phyloP scores from a whole-genome alignment of 805 yeast species.

The Candida sanyiensis region DNA sequence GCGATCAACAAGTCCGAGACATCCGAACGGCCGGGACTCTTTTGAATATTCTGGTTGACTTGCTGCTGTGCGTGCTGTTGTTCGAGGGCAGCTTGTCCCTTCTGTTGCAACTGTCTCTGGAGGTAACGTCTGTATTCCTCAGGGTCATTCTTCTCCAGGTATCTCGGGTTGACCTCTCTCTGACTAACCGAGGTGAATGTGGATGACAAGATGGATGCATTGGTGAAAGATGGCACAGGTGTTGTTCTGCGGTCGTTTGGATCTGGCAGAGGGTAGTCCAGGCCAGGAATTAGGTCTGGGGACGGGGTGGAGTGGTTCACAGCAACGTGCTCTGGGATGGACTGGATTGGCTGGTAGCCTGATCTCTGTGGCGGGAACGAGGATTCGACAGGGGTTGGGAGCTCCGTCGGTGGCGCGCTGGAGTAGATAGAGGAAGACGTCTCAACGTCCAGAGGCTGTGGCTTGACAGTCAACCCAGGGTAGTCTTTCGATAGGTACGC shows the following conservation, averaged over 20 bases:
- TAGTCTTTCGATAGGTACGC: not conserved
- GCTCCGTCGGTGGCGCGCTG: slow-evolving; percentile 17
- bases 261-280: slow-evolving; percentile 20
- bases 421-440: slow-evolving; percentile 24
- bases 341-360: not conserved
- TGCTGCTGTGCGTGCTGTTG: slow-evolving; percentile 6
- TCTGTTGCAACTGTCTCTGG: slow-evolving; percentile 9
- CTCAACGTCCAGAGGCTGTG: no score
- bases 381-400: slow-evolving; percentile 13
- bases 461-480: not conserved
- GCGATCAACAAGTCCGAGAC: slow-evolving; percentile 18
- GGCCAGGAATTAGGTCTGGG: not conserved
- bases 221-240: slow-evolving; percentile 28
- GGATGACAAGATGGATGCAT: slow-evolving; percentile 36
- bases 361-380: not conserved
- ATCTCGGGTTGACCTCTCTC: slow-evolving; percentile 61
- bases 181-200: slow-evolving; percentile 76
- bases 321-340: slow-evolving; percentile 16
- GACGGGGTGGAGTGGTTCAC: slow-evolving; percentile 7
- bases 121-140: slow-evolving; percentile 14
- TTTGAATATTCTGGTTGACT: not conserved
- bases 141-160: slow-evolving; percentile 29
- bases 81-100: slow-evolving; percentile 10
- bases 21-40: not conserved
- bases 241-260: slow-evolving; percentile 23